Percentiles rank a stretch among this genome's conserved stretches.
Evolutionary conservation across 2,329 filamentous ascomycete species (phyloP).

Genomic region (Geosmithia morbida): DNA sequence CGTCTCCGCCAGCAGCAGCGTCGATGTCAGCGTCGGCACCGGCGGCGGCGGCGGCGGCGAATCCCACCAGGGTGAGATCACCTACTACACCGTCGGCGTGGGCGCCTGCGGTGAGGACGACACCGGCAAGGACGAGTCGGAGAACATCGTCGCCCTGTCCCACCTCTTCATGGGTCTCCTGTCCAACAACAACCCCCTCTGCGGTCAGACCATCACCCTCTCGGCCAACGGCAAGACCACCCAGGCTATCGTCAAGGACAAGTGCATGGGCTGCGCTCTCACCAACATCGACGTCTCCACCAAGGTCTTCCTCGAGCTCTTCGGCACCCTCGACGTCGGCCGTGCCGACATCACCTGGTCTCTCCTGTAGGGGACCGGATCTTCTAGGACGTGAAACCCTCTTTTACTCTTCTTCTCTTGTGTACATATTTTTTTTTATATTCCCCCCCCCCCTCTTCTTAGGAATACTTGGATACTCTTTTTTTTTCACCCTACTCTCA

Average conservation of each 20-base stretch:
- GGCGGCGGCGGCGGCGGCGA: conserved; percentile 8
- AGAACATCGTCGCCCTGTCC: conserved; percentile 58
- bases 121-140: conserved; percentile 33
- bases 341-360: conserved; percentile 28
- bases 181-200: conserved; percentile 57
- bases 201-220: conserved; percentile 55
- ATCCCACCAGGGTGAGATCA: conserved; percentile 47
- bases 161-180: conserved; percentile 43
- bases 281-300: conserved; percentile 46
- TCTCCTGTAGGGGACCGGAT: no score
- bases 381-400: no score
- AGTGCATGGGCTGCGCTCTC: conserved; percentile 54
- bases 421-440: no score
- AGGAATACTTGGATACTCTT: no score
- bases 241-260: conserved; percentile 52
- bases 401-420: no score
- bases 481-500: no score
- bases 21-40: conserved; percentile 5
- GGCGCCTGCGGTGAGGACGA: conserved; percentile 55
- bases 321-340: conserved; percentile 23
- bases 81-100: conserved; percentile 57
- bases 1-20: conserved; percentile 10
- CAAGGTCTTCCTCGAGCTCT: conserved; percentile 39
- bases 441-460: no score
- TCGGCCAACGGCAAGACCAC: conserved; percentile 41